These are phyloP conservation scores for Nakaseomyces nivariensis DNA, from an alignment of 1,139 yeast species.

Conservation along the genomic window DNA sequence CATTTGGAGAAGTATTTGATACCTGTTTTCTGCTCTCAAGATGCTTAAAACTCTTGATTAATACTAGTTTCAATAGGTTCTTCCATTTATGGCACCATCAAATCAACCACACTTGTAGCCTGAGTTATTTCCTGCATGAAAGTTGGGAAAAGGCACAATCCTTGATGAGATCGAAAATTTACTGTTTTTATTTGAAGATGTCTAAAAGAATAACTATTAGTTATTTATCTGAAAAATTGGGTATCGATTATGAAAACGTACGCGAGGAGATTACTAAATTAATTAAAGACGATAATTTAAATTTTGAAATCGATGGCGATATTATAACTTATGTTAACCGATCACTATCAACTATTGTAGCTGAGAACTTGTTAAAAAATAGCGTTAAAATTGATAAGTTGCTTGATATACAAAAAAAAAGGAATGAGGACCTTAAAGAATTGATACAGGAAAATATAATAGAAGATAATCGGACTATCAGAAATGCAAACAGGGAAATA, in stretches of 20 bases:
- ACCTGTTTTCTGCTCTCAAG: constrained; percentile 10
- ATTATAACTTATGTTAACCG: constrained; percentile 11
- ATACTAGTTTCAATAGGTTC: constrained; percentile 19
- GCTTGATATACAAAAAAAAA: constrained; percentile 6
- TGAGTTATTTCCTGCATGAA: constrained; percentile 14
- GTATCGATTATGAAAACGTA: constrained; percentile 13
- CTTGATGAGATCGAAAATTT: constrained; percentile 22
- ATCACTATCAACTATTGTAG: constrained; percentile 8
- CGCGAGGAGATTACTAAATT: constrained; percentile 13
- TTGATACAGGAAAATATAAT: neutral
- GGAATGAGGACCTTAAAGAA: constrained; percentile 6
- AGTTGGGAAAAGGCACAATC: constrained; percentile 16
- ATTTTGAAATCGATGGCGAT: constrained; percentile 18
- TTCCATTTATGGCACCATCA: constrained; percentile 18
- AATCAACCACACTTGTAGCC: constrained; percentile 10
- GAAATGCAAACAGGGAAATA: neutral
- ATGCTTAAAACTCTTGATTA: constrained; percentile 16
- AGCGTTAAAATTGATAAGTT: constrained; percentile 6
- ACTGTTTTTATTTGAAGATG: constrained; percentile 22
- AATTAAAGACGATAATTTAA: constrained; percentile 13
- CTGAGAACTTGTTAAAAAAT: constrained; percentile 8
- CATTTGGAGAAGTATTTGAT: constrained; percentile 10
- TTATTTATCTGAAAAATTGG: constrained; percentile 20
- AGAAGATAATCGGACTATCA: neutral
- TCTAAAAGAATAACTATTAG: constrained; percentile 16